Percentiles rank a stretch among this genome's conserved stretches.
phyloP scores from a whole-genome alignment of 495 filamentous ascomycete species.

The Penicillium silybi region DNA sequence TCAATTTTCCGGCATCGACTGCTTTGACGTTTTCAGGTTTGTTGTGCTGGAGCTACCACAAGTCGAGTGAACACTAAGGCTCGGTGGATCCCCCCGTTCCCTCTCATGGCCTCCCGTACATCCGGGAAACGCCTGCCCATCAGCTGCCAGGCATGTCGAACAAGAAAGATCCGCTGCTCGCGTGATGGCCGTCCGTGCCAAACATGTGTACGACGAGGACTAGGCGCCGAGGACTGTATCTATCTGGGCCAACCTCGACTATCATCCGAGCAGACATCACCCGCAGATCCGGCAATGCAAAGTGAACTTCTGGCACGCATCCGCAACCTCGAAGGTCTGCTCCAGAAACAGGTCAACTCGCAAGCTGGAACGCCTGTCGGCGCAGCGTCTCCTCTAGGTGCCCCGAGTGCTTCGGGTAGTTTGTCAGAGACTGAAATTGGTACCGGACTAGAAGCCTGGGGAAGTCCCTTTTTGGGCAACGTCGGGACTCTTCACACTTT shows the following conservation, averaged over 20 bases:
- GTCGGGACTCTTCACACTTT: constrained; percentile 33
- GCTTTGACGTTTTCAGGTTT: background rate
- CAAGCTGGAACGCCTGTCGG: constrained; percentile 17
- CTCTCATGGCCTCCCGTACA: constrained; percentile 26
- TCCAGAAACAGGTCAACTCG: constrained; percentile 33
- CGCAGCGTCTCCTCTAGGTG: constrained; percentile 28
- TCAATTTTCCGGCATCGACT: background rate
- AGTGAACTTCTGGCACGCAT: constrained; percentile 36
- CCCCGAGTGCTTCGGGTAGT: constrained; percentile 29
- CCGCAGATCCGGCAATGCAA: constrained; percentile 27
- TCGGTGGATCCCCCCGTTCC: background rate
- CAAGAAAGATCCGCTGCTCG: constrained; percentile 38
- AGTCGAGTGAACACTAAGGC: background rate
- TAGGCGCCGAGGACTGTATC: constrained; percentile 41
- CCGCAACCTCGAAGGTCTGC: constrained; percentile 35
- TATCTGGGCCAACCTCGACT: constrained; percentile 40
- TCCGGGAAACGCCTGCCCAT: constrained; percentile 38
- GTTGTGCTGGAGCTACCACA: background rate
- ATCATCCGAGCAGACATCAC: constrained; percentile 28
- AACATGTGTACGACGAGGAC: constrained; percentile 37
- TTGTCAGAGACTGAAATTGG: constrained; percentile 30
- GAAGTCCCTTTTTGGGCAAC: constrained; percentile 22
- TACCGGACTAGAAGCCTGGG: constrained; percentile 15
- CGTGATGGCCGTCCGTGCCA: constrained; percentile 41
- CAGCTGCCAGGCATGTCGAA: constrained; percentile 42